phyloP scores from a whole-genome alignment of 805 yeast genomes.

The Saccharomycopsis fodiens region DNA sequence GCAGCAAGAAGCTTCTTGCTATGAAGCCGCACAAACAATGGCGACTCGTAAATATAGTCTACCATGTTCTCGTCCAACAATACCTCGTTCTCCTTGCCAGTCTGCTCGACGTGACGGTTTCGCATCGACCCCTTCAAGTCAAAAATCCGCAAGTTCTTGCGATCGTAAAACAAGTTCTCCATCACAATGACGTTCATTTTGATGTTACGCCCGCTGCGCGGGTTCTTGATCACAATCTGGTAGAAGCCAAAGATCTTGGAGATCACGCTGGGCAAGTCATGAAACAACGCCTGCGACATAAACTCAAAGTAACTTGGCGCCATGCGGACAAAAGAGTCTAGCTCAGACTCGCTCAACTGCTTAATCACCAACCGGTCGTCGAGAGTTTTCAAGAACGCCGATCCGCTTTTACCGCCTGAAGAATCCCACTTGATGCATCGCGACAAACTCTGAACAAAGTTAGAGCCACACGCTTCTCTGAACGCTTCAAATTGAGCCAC shows the following conservation, averaged over 20 bases:
- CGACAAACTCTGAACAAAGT: constrained; percentile 81
- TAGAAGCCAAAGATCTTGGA: constrained; percentile 95
- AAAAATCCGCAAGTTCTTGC: constrained; percentile 76
- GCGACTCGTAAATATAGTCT: constrained; percentile 93
- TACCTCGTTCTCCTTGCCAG: constrained; percentile 93
- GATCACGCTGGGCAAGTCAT: constrained; percentile 87
- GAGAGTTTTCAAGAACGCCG: constrained; percentile 83
- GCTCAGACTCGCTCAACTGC: constrained; percentile 78
- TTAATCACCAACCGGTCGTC: constrained; percentile 88
- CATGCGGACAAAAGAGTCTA: constrained; percentile 89
- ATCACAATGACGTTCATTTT: constrained; percentile 88
- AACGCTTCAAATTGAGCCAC: constrained; percentile 96
- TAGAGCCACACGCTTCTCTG: constrained; percentile 71
- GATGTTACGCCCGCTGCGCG: constrained; percentile 64
- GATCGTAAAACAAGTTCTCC: constrained; percentile 89
- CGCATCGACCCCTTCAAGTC: constrained; percentile 98
- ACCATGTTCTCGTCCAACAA: constrained; percentile 96
- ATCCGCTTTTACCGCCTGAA: constrained; percentile 94
- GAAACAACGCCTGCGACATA: constrained; percentile 90
- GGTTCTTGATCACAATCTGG: constrained; percentile 82
- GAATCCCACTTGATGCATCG: constrained; percentile 95
- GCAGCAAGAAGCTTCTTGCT: constrained; percentile 81
- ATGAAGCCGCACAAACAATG: constrained; percentile 87
- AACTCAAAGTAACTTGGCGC: constrained; percentile 96
- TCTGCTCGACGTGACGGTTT: constrained; percentile 91